These are phyloP conservation scores for Maudiozyma turicensis DNA, from an alignment of 805 yeast species.

Conservation along the genomic window DNA sequence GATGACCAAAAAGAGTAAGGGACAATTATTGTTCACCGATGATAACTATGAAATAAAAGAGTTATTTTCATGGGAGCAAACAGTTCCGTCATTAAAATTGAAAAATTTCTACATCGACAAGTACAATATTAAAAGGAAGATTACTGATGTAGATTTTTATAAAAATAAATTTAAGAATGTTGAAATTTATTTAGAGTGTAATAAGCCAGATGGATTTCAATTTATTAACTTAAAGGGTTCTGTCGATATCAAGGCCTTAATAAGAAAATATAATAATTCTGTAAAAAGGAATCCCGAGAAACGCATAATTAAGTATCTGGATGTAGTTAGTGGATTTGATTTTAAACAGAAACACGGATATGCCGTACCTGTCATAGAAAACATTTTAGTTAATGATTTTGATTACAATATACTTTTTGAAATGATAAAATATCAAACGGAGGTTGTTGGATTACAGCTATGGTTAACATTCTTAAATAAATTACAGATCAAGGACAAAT, in stretches of 20 bases:
- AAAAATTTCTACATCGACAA: conserved; percentile 5
- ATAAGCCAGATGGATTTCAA: conserved; percentile 16
- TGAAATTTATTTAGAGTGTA: conserved; percentile 12
- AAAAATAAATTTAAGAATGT: conserved; percentile 16
- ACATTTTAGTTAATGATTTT: conserved; percentile 9
- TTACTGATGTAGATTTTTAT: conserved; percentile 11
- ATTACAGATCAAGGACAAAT: conserved; percentile 5
- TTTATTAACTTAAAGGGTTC: conserved; percentile 1
- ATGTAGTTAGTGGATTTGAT: conserved; percentile 24
- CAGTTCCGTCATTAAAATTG: conserved; percentile 12
- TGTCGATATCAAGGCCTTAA: conserved; percentile 3
- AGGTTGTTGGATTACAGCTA: conserved; percentile 4
- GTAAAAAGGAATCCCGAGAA: not conserved
- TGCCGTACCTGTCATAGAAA: conserved; percentile 16
- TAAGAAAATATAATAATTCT: conserved; percentile 7
- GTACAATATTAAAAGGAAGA: conserved; percentile 2
- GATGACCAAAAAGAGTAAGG: not conserved
- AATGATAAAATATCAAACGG: conserved; percentile 3
- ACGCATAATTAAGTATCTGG: conserved; percentile 9
- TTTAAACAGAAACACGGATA: conserved; percentile 19
- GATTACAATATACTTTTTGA: conserved; percentile 6
- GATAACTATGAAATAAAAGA: conserved; percentile 8
- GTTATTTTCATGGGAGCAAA: conserved; percentile 19
- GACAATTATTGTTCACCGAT: too few relatives aligned
- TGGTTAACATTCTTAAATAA: conserved; percentile 13